phyloP scores from a whole-genome alignment of 2,329 filamentous ascomycete species.

The Atkinsonella hypoxylon region DNA sequence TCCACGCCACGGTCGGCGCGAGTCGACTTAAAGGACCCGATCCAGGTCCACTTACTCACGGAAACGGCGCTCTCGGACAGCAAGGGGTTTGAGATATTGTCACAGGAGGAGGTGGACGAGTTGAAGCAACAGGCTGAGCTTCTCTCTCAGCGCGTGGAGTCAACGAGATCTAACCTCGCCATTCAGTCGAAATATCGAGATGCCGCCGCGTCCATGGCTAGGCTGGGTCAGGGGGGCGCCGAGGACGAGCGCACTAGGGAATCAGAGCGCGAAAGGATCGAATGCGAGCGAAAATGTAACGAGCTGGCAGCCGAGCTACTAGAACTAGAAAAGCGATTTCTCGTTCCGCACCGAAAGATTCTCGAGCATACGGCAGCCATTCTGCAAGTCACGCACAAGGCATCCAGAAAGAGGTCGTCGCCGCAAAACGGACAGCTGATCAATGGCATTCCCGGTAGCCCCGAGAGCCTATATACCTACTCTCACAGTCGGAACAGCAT shows the following conservation, averaged over 20 bases:
- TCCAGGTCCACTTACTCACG: conserved; percentile 83
- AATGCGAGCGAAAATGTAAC: conserved; percentile 72
- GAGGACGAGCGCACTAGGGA: conserved; percentile 40
- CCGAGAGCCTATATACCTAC: conserved; percentile 64
- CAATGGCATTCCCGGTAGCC: conserved; percentile 58
- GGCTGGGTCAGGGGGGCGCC: conserved; percentile 39
- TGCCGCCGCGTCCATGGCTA: conserved; percentile 76
- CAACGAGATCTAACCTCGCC: conserved; percentile 68
- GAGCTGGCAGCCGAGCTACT: conserved; percentile 73
- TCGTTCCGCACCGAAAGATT: conserved; percentile 63
- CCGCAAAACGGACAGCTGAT: conserved; percentile 29
- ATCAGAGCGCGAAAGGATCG: conserved; percentile 62
- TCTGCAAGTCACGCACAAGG: conserved; percentile 77
- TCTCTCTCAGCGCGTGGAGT: conserved; percentile 66
- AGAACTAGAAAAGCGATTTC: conserved; percentile 62
- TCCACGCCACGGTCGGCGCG: conserved; percentile 27
- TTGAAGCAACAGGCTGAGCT: conserved; percentile 77
- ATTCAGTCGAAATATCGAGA: conserved; percentile 92
- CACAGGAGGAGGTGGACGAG: conserved; percentile 81
- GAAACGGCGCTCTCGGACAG: conserved; percentile 90
- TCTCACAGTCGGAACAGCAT: conserved; percentile 48
- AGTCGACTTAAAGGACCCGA: conserved; percentile 55
- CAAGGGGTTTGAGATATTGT: conserved; percentile 70
- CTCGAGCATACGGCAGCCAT: conserved; percentile 89
- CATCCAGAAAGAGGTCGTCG: conserved; percentile 44